phyloP scores from a whole-genome alignment of 257 asterid species.

The Ilex asprella region DNA sequence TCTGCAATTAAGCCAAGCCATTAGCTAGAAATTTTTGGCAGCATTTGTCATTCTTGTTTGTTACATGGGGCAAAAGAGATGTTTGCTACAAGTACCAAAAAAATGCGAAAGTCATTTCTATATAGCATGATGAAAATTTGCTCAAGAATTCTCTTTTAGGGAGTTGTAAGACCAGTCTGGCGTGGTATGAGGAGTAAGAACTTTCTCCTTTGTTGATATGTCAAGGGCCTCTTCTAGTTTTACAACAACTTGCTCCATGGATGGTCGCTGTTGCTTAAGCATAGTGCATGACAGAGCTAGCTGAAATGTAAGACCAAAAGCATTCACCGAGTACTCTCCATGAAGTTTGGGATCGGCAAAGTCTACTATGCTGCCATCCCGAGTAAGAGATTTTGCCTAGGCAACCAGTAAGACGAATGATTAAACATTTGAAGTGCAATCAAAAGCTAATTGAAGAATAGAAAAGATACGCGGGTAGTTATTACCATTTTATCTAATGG shows the following conservation, averaged over 20 bases:
- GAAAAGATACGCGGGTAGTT: not conserved
- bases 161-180: constrained; percentile 8
- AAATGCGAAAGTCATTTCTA: no score
- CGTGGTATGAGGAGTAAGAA: constrained; percentile 9
- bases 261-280: constrained; percentile 15
- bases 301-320: constrained; percentile 16
- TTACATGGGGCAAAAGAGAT: no score
- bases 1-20: no score
- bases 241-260: constrained; percentile 15
- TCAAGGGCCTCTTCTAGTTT: constrained; percentile 20
- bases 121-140: not conserved
- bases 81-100: no score
- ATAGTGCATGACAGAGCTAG: constrained; percentile 25
- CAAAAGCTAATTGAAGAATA: no score
- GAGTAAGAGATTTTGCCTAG: constrained; percentile 24
- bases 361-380: constrained; percentile 13
- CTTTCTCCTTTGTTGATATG: constrained; percentile 15
- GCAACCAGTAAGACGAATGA: not conserved
- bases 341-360: constrained; percentile 28
- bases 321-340: constrained; percentile 25
- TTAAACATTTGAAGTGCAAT: no score
- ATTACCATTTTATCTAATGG: not conserved
- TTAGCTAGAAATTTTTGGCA: no score
- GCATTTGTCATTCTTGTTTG: no score
- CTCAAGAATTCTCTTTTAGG: not conserved